Evolutionary conservation across 805 yeast species (phyloP), one percentile per base, ranked within the genome.

Genomic region (Clavispora santaluciae): DNA sequence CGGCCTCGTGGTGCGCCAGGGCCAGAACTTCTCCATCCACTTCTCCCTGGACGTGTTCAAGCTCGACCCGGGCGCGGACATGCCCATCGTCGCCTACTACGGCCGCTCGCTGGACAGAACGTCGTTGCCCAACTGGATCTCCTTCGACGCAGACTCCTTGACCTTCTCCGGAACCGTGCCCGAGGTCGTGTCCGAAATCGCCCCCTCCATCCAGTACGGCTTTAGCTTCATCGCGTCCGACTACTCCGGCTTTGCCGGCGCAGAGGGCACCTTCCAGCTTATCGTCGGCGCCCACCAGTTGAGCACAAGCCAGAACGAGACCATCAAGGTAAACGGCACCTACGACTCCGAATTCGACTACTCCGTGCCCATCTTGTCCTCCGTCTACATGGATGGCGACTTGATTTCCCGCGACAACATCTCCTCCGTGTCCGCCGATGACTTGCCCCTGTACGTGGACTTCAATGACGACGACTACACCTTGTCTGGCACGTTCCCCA

Each of bases 151-250:
- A 5, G 66, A 68, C 40, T 68, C 71, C 28, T 66, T 87, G 48
- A 75, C 85, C 16, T 91, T 89, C 61, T 71, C 79, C 33, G 99
- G 99, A 23, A 81, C 83, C 1, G 91, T 96, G 1, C 99, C 99
- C 9, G 70, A 83, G 6, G 86, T 86, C 23, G 83, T 86, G 50
- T 86, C 96, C 2, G 72, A 76, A 13, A 83, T 88, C 51, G 99
- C 99, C 1, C 98, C 97, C 9, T 86, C 95, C 30, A 70, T 78
- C 49, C 66, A 70, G 31, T 93, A 78, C 59, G 73, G 76, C 13
- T 79, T 91, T 50, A 71, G 79, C 33, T 73, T 90, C 50, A 79
- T 89, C 42, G 96, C 90, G 1, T 70, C 95, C 1, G 96, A 89
- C 54, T 78, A 79, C 54, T 61, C 63, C 20, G 96, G 95, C 1